Conservation (phyloP, 768 basidiomycete genomes). For the Trametes villosa region DNA sequence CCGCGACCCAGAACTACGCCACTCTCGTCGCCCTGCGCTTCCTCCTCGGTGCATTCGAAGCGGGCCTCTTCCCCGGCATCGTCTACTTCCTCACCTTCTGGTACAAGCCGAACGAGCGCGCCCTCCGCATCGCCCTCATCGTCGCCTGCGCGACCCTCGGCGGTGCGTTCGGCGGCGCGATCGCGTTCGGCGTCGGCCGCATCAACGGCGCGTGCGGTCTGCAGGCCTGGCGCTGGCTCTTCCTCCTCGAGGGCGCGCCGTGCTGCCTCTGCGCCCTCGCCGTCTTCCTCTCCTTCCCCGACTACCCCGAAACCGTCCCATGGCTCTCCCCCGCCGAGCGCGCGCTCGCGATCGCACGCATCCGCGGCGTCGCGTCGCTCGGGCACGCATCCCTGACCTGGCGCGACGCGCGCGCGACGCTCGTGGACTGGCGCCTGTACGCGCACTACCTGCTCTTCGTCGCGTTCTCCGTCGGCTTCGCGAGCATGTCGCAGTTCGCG, state of each 20-base stretch:
- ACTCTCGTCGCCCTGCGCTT: conserved; percentile 43
- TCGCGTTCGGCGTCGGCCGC: conserved; percentile 36
- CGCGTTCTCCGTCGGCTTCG: conserved; percentile 46
- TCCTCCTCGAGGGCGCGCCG: conserved; percentile 47
- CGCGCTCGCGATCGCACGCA: conserved; percentile 43
- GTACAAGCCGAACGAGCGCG: conserved; percentile 43
- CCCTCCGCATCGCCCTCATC: conserved; percentile 34
- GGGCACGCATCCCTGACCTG: conserved; percentile 42
- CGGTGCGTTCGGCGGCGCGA: conserved; percentile 37
- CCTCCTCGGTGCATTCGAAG: conserved; percentile 48
- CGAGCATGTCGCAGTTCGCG: conserved; percentile 56
- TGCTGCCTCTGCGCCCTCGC: conserved; percentile 18
- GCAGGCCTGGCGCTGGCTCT: conserved; percentile 40
- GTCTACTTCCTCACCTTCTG: conserved; percentile 50
- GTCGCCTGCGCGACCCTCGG: conserved; percentile 37
- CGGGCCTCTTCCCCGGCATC: conserved; percentile 48
- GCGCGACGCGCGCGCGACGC: conserved; percentile 41
- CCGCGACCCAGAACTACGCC: conserved; percentile 41
- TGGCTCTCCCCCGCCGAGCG: conserved; percentile 30
- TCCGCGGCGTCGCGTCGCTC: conserved; percentile 43
- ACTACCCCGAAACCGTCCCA: conserved; percentile 25
- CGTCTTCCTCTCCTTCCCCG: conserved; percentile 19
- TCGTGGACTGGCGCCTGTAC: conserved; percentile 43
- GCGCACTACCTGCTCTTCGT: conserved; percentile 47
- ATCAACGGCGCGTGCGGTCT: conserved; percentile 33